Conservation (phyloP, 805 yeast genomes). For the Saccharomycopsis schoenii region DNA sequence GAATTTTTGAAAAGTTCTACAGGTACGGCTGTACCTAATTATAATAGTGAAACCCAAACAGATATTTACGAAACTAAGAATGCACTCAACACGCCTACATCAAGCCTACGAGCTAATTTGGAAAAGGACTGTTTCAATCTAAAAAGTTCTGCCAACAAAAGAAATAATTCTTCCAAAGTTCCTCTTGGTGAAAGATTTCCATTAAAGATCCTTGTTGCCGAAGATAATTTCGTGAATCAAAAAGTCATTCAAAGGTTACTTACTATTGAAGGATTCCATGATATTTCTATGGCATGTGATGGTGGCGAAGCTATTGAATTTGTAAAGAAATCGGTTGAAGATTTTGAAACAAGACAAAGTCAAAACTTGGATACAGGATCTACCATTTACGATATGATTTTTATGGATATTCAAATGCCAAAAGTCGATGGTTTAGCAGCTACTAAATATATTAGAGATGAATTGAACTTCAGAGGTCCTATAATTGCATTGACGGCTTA, state of each 20-base stretch:
- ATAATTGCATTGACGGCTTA: slow-evolving; percentile 93
- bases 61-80: neutral
- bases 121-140: neutral
- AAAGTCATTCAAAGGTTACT: slow-evolving; percentile 89
- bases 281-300: slow-evolving; percentile 74
- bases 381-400: slow-evolving; percentile 46
- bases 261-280: slow-evolving; percentile 64
- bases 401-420: slow-evolving; percentile 99
- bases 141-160: slow-evolving; percentile 7
- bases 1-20: neutral
- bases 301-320: slow-evolving; percentile 80
- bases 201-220: slow-evolving; percentile 70
- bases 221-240: slow-evolving; percentile 89
- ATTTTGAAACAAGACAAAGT: slow-evolving; percentile 29
- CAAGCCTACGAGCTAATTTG: neutral
- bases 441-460: slow-evolving; percentile 59
- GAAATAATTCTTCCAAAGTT: slow-evolving; percentile 13
- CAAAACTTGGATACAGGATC: slow-evolving; percentile 8
- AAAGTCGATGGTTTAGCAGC: slow-evolving; percentile 82
- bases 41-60: neutral
- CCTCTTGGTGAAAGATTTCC: slow-evolving; percentile 14
- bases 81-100: neutral
- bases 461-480: slow-evolving; percentile 54
- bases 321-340: slow-evolving; percentile 35
- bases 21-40: neutral